Base-by-base conservation (phyloP, 2,329 filamentous ascomycete genomes). In the Fusarium sambucinum region DNA sequence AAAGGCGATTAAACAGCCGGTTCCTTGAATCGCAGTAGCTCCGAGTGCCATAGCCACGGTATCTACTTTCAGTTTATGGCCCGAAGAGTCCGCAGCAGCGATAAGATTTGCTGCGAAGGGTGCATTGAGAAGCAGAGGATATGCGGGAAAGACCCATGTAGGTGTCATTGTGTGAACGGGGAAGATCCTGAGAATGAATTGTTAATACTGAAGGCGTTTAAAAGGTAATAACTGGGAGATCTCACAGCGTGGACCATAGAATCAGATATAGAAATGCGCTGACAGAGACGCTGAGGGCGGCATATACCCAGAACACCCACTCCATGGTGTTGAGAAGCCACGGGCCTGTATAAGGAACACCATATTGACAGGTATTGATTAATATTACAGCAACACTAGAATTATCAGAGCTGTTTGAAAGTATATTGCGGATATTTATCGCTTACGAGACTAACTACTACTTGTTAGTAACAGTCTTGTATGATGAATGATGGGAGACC, bases 141-240 rank as follows among this genome's bases (percentile, higher is more conserved):
- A 96, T 1, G 91, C 92, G 0, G 92, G 93, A 69, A 96, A 96
- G 55, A 95, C 93, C 92, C 92, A 96, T 19, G 93, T 89, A 0
- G 92, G 92, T 1, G 92, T 96, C 93, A 96, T 96, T 53, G 89
- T 89, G 33, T 92, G 90, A 47, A 96, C 92, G 0, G 93, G 84
- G 48, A 85, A 85, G 27, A 81, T 80, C 78, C 81, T 86, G 19
- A 6, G 9, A 33, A 37, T 19, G 29, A 29, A 41, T 2, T 10
- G 13, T 59, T 5, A 63, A 42, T 16, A 5, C 27, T 4, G 23
- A 16, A n/a, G 30, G 17, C 21, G 21, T 12, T 8, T 13, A 40
- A 27, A 17, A 4, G 29, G n/a, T 13, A 14, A 12, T 16, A 29
- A 2, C 27, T 21, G 4, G 2, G 7, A 11, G 9, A 11, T 72